phyloP scores from a whole-genome alignment of 441 rosid genomes.

The Adansonia rubrostipa region DNA sequence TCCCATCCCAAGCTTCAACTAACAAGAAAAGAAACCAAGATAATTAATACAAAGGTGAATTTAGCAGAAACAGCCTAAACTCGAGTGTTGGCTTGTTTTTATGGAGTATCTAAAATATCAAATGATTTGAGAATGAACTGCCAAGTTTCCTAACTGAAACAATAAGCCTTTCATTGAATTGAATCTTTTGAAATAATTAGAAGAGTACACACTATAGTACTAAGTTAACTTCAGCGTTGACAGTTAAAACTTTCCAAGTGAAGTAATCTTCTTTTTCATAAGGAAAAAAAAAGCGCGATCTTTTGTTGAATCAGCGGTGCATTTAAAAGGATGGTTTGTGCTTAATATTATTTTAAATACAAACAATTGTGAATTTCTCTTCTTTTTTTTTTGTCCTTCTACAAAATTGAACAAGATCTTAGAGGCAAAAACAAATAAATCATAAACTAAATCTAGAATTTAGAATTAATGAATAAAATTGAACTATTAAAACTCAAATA shows the following conservation, averaged over 20 bases:
- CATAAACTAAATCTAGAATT: not conserved
- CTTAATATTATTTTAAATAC: not conserved
- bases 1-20: slow-evolving; percentile 23
- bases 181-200: not conserved
- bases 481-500: not conserved
- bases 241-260: not conserved
- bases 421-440: not conserved
- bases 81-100: not conserved
- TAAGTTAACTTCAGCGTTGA: not conserved
- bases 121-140: not conserved
- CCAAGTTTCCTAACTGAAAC: not conserved
- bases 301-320: not conserved
- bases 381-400: not conserved
- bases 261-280: not conserved
- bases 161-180: not conserved
- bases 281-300: not conserved
- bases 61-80: not conserved
- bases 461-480: not conserved
- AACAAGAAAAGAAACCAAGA: not conserved
- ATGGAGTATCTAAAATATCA: slow-evolving; percentile 10
- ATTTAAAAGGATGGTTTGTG: not conserved
- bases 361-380: not conserved
- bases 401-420: not conserved
- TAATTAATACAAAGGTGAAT: not conserved
- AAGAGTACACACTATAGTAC: not conserved